Percentiles rank a stretch among this genome's conserved stretches.
phyloP scores from a whole-genome alignment of 306 rosid species.

The barrel medic (Medicago truncatula) region DNA sequence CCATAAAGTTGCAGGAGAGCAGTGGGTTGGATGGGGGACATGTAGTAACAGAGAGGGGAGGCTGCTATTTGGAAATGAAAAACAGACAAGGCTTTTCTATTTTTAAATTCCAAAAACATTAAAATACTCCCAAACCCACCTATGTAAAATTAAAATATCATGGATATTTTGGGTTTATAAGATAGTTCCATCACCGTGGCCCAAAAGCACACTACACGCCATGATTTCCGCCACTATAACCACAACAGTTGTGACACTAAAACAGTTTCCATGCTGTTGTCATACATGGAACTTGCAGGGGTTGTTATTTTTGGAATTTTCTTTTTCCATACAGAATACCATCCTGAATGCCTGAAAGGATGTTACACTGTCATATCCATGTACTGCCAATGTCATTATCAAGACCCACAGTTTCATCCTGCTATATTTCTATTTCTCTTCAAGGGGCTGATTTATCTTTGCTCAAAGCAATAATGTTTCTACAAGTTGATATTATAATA shows the following conservation, averaged over 20 bases:
- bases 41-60: not conserved
- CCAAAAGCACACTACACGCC: too few relatives aligned
- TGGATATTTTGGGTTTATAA: not conserved
- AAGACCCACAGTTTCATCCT: constrained; percentile 8
- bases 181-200: too few relatives aligned
- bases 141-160: too few relatives aligned
- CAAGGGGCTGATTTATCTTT: constrained; percentile 30
- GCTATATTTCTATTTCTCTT: constrained; percentile 24
- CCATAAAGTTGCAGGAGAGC: constrained; percentile 1
- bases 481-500: constrained; percentile 1
- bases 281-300: constrained; percentile 5
- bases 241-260: not conserved
- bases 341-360: not conserved
- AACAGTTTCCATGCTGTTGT: constrained; percentile 6
- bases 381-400: constrained; percentile 23
- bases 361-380: not conserved
- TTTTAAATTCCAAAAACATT: not conserved
- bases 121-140: too few relatives aligned
- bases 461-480: constrained; percentile 31
- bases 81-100: not conserved
- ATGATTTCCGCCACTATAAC: not conserved
- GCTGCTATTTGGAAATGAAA: not conserved
- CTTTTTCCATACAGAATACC: not conserved
- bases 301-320: constrained; percentile 8
- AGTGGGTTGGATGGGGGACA: not conserved